Evolutionary conservation across 371 early-diverging fungal species (phyloP).

Genomic region (Haplosporangium sp.): DNA sequence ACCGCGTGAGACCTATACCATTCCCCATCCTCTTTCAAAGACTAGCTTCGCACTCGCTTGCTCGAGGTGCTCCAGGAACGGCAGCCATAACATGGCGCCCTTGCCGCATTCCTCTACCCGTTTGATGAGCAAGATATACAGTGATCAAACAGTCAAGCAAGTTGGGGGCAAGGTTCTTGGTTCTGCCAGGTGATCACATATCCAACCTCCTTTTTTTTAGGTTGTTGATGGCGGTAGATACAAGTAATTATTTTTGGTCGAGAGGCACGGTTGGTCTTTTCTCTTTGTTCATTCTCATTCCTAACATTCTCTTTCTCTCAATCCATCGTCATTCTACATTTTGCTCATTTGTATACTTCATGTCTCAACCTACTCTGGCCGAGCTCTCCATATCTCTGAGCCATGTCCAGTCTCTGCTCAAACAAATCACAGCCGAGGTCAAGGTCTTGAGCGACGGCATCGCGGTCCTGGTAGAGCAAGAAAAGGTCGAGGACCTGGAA

Average conservation of each 20-base stretch:
- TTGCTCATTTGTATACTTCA: not conserved
- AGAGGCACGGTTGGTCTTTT: not conserved
- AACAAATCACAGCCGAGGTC: constrained; percentile 49
- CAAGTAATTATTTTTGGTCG: not conserved
- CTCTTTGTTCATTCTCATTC: not conserved
- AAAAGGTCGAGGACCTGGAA: constrained; percentile 38
- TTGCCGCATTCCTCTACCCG: too few relatives aligned
- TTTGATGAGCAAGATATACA: too few relatives aligned
- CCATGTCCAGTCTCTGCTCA: constrained; percentile 47
- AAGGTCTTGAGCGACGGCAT: constrained; percentile 48
- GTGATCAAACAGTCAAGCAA: too few relatives aligned
- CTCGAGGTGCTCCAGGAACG: too few relatives aligned
- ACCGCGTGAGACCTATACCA: too few relatives aligned
- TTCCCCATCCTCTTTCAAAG: too few relatives aligned
- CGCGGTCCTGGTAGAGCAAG: constrained; percentile 33
- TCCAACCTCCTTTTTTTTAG: not conserved
- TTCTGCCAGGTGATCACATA: not conserved
- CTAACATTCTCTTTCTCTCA: not conserved
- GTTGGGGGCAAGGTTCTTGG: not conserved
- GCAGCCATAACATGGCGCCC: too few relatives aligned
- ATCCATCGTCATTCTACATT: constrained; percentile 7
- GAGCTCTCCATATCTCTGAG: constrained; percentile 42
- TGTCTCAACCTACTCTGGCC: constrained; percentile 40
- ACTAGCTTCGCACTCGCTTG: too few relatives aligned
- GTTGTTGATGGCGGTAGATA: not conserved